These are phyloP conservation scores for Sclerotinia trifoliorum DNA, from an alignment of 2,329 filamentous ascomycete genomes.

Conservation along the genomic window DNA sequence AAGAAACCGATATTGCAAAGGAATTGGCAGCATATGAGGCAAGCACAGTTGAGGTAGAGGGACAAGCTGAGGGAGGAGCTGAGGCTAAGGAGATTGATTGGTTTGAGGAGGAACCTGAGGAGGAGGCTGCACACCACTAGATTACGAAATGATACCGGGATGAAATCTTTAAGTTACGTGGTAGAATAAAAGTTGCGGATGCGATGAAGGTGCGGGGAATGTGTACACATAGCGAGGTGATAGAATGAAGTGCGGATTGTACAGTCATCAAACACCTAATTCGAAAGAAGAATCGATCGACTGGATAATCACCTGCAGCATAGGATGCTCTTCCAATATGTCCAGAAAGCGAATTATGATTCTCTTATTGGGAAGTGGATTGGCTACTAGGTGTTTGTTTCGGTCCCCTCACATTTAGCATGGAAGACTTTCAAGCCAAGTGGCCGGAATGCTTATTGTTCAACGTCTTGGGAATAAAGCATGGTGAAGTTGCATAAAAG, in stretches of 20 bases:
- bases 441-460: neutral
- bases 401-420: neutral
- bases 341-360: neutral
- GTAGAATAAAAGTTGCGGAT: constrained; percentile 7
- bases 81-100: constrained; percentile 63
- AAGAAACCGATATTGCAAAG: constrained; percentile 88
- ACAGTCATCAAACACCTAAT: constrained; percentile 6
- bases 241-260: constrained; percentile 19
- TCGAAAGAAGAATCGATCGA: constrained; percentile 9
- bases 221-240: constrained; percentile 23
- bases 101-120: constrained; percentile 73
- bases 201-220: constrained; percentile 8
- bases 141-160: constrained; percentile 21
- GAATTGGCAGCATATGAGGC: constrained; percentile 93
- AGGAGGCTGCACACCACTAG: constrained; percentile 45
- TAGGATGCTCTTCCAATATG: neutral
- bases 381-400: neutral
- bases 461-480: neutral
- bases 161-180: neutral
- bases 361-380: neutral
- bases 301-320: neutral
- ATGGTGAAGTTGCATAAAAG: neutral
- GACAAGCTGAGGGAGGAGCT: constrained; percentile 65
- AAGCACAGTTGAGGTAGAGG: constrained; percentile 93
- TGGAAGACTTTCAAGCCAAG: neutral